Evolutionary conservation across 2,329 filamentous ascomycete genomes (phyloP).

Genomic region (Fusarium decemcellulare): DNA sequence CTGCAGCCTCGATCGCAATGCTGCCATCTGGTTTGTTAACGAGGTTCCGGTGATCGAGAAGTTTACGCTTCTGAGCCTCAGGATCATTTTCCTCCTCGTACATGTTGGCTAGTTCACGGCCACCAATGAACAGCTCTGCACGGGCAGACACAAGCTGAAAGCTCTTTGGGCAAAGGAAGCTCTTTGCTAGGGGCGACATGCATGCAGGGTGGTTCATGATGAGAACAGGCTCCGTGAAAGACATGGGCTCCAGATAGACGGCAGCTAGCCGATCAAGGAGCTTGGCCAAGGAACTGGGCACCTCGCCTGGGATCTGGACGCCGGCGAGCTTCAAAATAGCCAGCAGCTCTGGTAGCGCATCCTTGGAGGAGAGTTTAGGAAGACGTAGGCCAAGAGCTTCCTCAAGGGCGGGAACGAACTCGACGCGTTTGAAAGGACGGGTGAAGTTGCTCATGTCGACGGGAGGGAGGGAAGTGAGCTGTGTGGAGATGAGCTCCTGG

Average conservation of each 20-base stretch:
- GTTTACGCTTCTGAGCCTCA: constrained; percentile 86
- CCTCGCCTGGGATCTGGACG: constrained; percentile 75
- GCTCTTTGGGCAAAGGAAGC: constrained; percentile 78
- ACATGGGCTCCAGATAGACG: constrained; percentile 83
- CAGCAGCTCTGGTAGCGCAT: constrained; percentile 72
- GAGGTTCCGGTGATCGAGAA: constrained; percentile 68
- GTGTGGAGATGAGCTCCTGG: constrained; percentile 59
- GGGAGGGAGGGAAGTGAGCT: constrained; percentile 62
- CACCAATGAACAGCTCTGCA: constrained; percentile 86
- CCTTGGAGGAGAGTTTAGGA: constrained; percentile 70
- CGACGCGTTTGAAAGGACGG: constrained; percentile 75
- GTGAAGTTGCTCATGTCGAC: constrained; percentile 64
- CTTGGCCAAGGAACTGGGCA: constrained; percentile 70
- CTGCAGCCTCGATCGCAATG: constrained; percentile 47
- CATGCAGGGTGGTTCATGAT: constrained; percentile 91
- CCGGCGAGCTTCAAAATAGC: constrained; percentile 69
- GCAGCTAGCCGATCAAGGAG: constrained; percentile 87
- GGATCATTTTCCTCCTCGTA: constrained; percentile 99
- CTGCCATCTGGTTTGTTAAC: constrained; percentile 53
- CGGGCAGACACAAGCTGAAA: constrained; percentile 84
- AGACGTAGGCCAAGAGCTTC: constrained; percentile 74
- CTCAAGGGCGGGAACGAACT: constrained; percentile 88
- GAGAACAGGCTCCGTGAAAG: constrained; percentile 78
- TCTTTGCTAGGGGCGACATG: constrained; percentile 93
- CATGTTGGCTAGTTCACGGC: constrained; percentile 91